These are phyloP conservation scores for Flaveria floridana DNA, from an alignment of 140 eudicot genomes.

Conservation along the genomic window DNA sequence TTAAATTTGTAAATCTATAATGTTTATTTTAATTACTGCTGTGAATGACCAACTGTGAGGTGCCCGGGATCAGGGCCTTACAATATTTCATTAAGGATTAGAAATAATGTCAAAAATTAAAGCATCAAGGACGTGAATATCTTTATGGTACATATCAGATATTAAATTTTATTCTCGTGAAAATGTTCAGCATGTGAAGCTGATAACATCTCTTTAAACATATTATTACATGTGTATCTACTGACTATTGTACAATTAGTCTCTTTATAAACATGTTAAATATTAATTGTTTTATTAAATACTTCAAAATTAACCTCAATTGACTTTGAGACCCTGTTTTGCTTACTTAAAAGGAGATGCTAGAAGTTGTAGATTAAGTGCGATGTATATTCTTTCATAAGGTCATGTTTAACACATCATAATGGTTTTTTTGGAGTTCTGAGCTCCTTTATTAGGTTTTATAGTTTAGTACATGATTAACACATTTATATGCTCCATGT, in stretches of 20 bases:
- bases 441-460: not conserved
- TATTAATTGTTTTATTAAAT: not conserved
- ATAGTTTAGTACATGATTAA: slow-evolving; percentile 7
- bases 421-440: not conserved
- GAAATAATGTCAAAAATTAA: too few species aligned
- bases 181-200: too few species aligned
- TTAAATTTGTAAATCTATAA: too few species aligned
- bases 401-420: slow-evolving; percentile 4
- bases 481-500: slow-evolving; percentile 9
- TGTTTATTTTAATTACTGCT: too few species aligned
- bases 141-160: too few species aligned
- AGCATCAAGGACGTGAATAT: too few species aligned
- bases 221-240: not conserved
- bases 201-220: slow-evolving; percentile 10
- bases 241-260: not conserved
- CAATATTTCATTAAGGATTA: too few species aligned
- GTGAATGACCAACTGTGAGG: too few species aligned
- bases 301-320: not conserved
- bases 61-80: too few species aligned
- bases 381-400: not conserved
- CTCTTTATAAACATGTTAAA: not conserved
- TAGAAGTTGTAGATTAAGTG: not conserved
- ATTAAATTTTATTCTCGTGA: too few species aligned
- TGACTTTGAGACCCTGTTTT: slow-evolving; percentile 9
- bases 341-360: not conserved